Evolutionary conservation across 2,329 filamentous ascomycete species (phyloP).

Genomic region (Aspergillus pseudotamarii): DNA sequence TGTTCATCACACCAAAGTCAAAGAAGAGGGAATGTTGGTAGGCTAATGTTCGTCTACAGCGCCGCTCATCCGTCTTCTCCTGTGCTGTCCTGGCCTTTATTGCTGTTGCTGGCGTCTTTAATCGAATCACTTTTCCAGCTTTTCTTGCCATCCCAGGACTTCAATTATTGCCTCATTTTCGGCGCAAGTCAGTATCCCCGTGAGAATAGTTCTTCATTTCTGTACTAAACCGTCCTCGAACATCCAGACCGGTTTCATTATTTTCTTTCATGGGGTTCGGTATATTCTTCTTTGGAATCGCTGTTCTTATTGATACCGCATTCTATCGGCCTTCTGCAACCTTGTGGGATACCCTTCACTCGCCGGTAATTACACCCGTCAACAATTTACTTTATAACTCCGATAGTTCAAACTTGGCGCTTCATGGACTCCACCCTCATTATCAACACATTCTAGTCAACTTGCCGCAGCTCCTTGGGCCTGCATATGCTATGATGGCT

Average conservation of each 20-base stretch:
- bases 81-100: constrained; percentile 79
- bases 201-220: neutral
- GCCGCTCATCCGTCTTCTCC: constrained; percentile 74
- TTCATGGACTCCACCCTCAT: constrained; percentile 76
- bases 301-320: constrained; percentile 79
- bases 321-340: constrained; percentile 64
- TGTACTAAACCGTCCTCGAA: constrained; percentile 20
- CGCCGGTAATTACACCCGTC: constrained; percentile 72
- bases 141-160: constrained; percentile 84
- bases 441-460: constrained; percentile 77
- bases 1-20: constrained; percentile 6
- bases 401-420: constrained; percentile 67
- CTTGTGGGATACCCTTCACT: constrained; percentile 47
- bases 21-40: neutral
- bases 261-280: constrained; percentile 67
- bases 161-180: constrained; percentile 81
- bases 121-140: constrained; percentile 94
- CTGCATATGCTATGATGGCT: constrained; percentile 60
- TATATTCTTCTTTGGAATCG: constrained; percentile 68
- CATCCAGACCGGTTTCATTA: constrained; percentile 59
- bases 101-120: constrained; percentile 85
- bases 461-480: constrained; percentile 71
- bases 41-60: constrained; percentile 48
- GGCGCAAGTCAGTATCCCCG: constrained; percentile 65
- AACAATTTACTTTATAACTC: constrained; percentile 81